Percentiles rank a stretch among this genome's conserved stretches.
phyloP scores from a whole-genome alignment of 2,329 filamentous ascomycete species.

The Massarina eburnea region DNA sequence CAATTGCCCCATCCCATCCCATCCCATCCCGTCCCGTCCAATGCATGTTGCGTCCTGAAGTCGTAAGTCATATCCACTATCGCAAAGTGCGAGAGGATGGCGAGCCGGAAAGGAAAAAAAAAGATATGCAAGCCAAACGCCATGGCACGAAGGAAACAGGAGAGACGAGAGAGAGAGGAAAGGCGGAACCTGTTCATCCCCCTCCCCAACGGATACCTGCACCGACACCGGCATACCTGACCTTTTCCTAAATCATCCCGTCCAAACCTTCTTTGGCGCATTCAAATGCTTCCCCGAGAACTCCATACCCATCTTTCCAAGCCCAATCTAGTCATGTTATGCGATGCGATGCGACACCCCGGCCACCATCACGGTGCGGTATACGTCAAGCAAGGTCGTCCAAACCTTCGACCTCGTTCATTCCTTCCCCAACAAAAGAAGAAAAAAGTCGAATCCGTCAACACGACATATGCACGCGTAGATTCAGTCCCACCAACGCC shows the following conservation, averaged over 20 bases:
- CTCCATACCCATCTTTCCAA: slow-evolving; percentile 5
- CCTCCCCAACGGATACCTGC: background rate
- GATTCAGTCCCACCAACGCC: slow-evolving; percentile 40
- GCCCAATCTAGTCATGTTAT: too few species aligned
- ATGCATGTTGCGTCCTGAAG: background rate
- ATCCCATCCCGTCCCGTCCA: background rate
- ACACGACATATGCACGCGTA: background rate
- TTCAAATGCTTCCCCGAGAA: background rate
- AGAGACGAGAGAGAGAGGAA: slow-evolving; percentile 1
- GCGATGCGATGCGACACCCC: too few species aligned
- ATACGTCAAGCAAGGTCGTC: too few species aligned
- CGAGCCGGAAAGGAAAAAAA: slow-evolving; percentile 1
- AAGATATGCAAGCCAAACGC: background rate
- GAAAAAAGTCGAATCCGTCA: background rate
- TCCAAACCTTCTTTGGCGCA: background rate
- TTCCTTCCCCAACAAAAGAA: slow-evolving; percentile 1
- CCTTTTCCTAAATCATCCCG: too few species aligned
- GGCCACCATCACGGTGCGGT: too few species aligned
- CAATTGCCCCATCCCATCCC: background rate
- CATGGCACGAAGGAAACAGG: background rate
- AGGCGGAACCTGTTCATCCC: background rate
- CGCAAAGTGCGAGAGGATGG: slow-evolving; percentile 1
- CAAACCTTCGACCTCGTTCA: background rate
- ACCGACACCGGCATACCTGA: background rate
- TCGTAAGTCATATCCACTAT: slow-evolving; percentile 4